Percentiles rank a stretch among this genome's conserved stretches.
Conservation (phyloP, 2,329 filamentous ascomycete genomes). For the Talaromyces funiculosus region DNA sequence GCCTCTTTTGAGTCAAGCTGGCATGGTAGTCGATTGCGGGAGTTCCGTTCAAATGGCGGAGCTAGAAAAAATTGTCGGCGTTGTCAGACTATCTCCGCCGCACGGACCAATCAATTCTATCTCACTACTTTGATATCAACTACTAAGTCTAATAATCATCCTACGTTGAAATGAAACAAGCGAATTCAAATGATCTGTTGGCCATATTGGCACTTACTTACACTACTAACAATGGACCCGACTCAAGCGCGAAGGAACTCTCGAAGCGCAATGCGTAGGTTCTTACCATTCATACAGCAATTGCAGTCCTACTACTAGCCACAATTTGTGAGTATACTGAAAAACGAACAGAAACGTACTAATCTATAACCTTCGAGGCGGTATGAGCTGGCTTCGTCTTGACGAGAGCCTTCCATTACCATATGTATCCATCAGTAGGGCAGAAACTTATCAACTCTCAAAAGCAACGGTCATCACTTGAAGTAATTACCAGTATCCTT, state of each 20-base stretch:
- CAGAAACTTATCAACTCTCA: too few species aligned
- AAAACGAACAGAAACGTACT: not conserved
- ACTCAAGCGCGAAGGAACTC: not conserved
- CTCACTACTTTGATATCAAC: not conserved
- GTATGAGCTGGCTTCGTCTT: not conserved
- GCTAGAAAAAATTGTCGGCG: slow-evolving; percentile 3
- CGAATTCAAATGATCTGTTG: not conserved
- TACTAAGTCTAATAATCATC: too few species aligned
- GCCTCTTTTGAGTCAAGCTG: not conserved
- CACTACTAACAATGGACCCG: not conserved
- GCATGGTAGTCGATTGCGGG: not conserved
- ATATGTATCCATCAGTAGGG: not conserved
- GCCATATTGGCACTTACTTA: not conserved
- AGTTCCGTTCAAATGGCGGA: not conserved
- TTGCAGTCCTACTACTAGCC: not conserved
- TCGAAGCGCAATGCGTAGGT: not conserved
- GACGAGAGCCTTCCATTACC: not conserved
- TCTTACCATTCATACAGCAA: not conserved
- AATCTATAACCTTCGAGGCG: not conserved
- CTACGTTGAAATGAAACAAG: not conserved
- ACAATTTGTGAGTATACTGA: not conserved
- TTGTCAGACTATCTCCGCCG: slow-evolving; percentile 4
- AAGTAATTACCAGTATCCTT: not conserved
- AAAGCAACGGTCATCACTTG: too few species aligned
- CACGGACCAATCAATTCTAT: not conserved